phyloP scores from a whole-genome alignment of 768 basidiomycete genomes.

The Neoboletus magnificus region DNA sequence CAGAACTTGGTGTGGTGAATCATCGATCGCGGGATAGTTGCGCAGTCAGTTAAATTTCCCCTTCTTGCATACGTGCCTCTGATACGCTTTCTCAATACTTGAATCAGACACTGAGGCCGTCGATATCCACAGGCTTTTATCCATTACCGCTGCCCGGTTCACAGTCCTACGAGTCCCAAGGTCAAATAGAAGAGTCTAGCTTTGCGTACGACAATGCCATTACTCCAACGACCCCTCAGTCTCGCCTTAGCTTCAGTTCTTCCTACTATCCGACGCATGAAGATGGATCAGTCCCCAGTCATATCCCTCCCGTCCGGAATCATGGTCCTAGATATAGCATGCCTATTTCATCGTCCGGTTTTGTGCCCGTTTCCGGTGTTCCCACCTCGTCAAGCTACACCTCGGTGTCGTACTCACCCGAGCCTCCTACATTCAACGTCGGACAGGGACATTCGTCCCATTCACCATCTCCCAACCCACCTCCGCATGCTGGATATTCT shows the following conservation, averaged over 20 bases:
- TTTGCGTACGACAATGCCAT: constrained; percentile 39
- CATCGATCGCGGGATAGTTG: constrained; percentile 53
- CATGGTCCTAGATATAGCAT: constrained; percentile 65
- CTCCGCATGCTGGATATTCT: constrained; percentile 15
- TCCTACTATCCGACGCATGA: constrained; percentile 49
- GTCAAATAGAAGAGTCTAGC: constrained; percentile 31
- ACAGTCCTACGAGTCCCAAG: constrained; percentile 39
- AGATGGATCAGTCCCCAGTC: constrained; percentile 28
- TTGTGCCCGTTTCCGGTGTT: constrained; percentile 48
- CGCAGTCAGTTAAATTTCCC: constrained; percentile 44
- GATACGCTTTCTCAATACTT: constrained; percentile 29
- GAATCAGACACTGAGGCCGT: constrained; percentile 35
- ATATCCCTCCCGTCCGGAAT: constrained; percentile 35
- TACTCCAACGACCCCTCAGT: constrained; percentile 36
- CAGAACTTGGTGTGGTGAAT: constrained; percentile 57
- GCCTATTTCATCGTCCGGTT: constrained; percentile 66
- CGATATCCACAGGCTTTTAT: constrained; percentile 34
- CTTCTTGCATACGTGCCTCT: constrained; percentile 8
- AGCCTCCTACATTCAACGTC: constrained; percentile 29
- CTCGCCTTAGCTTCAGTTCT: constrained; percentile 31
- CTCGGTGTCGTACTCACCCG: constrained; percentile 34
- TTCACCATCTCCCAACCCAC: constrained; percentile 20
- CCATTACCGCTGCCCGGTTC: constrained; percentile 33
- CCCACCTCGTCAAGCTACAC: constrained; percentile 38
- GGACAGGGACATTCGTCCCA: constrained; percentile 43